These are phyloP conservation scores for Ophiocordyceps camponoti-rufipedis DNA, from an alignment of 2,329 filamentous ascomycete genomes.

Conservation along the genomic window DNA sequence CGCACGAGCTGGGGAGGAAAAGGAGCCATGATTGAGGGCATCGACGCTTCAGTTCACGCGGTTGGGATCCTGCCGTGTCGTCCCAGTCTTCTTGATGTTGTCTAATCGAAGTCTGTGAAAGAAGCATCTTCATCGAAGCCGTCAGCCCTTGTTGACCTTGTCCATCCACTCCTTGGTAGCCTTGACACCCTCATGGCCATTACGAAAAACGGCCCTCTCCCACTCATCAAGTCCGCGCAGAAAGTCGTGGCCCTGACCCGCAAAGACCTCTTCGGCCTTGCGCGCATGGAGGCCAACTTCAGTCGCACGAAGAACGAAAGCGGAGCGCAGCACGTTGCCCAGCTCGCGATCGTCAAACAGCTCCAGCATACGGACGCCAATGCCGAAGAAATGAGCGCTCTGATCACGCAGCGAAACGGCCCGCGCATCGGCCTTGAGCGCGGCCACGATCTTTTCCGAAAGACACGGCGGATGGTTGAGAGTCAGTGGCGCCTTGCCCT, in stretches of 20 bases:
- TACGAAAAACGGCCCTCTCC: slow-evolving; percentile 60
- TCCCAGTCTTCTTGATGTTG: too few species aligned
- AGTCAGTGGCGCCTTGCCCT: slow-evolving; percentile 45
- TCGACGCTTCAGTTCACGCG: not conserved
- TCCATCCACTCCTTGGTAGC: slow-evolving; percentile 53
- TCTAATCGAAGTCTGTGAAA: too few species aligned
- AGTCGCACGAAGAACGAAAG: slow-evolving; percentile 63
- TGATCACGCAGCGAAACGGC: slow-evolving; percentile 70
- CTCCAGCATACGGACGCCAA: slow-evolving; percentile 73
- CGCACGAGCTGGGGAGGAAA: not conserved
- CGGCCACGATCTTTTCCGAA: slow-evolving; percentile 65
- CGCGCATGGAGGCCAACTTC: slow-evolving; percentile 81
- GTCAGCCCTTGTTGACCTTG: slow-evolving; percentile 23
- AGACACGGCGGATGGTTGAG: slow-evolving; percentile 69
- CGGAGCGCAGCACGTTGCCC: slow-evolving; percentile 55
- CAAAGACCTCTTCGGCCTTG: slow-evolving; percentile 50
- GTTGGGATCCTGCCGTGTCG: too few species aligned
- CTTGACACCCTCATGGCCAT: slow-evolving; percentile 57
- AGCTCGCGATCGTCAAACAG: slow-evolving; percentile 71
- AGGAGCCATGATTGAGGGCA: not conserved
- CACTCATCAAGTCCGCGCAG: slow-evolving; percentile 76
- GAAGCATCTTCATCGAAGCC: not conserved
- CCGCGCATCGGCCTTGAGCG: slow-evolving; percentile 75
- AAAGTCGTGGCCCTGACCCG: slow-evolving; percentile 53
- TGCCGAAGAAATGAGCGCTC: slow-evolving; percentile 72